phyloP scores from a whole-genome alignment of 768 basidiomycete species.

The Leccinellum luteum region DNA sequence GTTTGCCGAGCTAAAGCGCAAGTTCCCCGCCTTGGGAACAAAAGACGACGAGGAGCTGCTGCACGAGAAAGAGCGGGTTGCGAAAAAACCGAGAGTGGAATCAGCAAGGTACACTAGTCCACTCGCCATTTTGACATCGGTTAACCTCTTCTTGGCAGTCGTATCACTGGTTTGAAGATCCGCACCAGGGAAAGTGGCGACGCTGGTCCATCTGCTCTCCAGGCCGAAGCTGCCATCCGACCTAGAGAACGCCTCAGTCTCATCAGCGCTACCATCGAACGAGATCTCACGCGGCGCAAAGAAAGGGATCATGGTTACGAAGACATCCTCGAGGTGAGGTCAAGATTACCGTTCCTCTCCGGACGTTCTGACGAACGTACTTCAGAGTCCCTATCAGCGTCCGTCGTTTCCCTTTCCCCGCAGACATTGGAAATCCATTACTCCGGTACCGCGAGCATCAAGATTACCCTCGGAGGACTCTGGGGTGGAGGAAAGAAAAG shows the following conservation, averaged over 20 bases:
- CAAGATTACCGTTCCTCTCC: background rate
- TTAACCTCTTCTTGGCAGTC: constrained; percentile 28
- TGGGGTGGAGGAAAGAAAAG: constrained; percentile 20
- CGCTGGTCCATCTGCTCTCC: constrained; percentile 35
- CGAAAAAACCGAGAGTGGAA: constrained; percentile 53
- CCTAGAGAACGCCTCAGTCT: constrained; percentile 64
- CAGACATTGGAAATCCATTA: constrained; percentile 64
- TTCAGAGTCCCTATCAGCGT: constrained; percentile 70
- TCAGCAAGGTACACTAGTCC: constrained; percentile 9
- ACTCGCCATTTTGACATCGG: background rate
- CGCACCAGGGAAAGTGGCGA: constrained; percentile 47
- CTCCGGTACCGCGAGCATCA: constrained; percentile 37
- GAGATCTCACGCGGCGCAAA: constrained; percentile 62
- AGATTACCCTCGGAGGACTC: constrained; percentile 29
- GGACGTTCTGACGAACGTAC: constrained; percentile 5
- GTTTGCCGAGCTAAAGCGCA: constrained; percentile 77
- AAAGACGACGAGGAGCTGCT: constrained; percentile 72
- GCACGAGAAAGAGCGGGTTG: constrained; percentile 65
- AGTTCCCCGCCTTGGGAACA: constrained; percentile 56
- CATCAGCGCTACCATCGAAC: constrained; percentile 53
- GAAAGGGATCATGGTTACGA: constrained; percentile 83
- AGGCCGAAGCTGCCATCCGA: constrained; percentile 49
- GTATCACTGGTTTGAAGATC: constrained; percentile 52
- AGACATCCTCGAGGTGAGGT: constrained; percentile 75
- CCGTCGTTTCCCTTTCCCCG: constrained; percentile 54